Percentiles rank a stretch among this genome's conserved stretches.
Evolutionary conservation across 2,329 filamentous ascomycete species (phyloP).

Genomic region (Scedosporium dehoogii): DNA sequence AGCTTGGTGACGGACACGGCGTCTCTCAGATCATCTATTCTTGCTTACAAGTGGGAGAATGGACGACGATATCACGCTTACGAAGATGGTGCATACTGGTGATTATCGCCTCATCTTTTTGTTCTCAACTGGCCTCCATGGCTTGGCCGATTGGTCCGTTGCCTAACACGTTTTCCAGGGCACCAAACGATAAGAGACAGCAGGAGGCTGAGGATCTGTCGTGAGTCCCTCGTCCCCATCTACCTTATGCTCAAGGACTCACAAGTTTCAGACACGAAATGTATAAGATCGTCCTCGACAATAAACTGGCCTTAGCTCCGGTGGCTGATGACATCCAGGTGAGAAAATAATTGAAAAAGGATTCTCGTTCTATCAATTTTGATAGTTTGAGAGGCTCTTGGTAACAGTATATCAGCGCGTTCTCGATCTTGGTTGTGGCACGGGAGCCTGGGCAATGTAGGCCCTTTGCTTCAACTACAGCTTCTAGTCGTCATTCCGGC

Average conservation of each 20-base stretch:
- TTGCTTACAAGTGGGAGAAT: conserved; percentile 33
- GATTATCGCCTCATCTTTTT: background rate
- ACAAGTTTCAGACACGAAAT: conserved; percentile 14
- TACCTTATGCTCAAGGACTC: background rate
- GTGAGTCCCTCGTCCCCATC: conserved; percentile 3
- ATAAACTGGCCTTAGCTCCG: conserved; percentile 21
- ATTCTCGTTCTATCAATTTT: background rate
- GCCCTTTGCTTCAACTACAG: background rate
- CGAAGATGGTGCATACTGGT: conserved; percentile 21
- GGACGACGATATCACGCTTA: conserved; percentile 37
- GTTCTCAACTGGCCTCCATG: background rate
- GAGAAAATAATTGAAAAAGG: background rate
- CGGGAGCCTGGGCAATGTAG: conserved; percentile 27
- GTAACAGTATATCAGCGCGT: conserved; percentile 13
- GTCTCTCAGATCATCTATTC: conserved; percentile 31
- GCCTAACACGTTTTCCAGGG: conserved; percentile 11
- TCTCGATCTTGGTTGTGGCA: conserved; percentile 25
- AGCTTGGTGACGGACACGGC: conserved; percentile 7
- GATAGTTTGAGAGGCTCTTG: too few species aligned
- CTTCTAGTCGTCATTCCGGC: background rate
- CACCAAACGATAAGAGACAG: conserved; percentile 17
- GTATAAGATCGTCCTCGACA: conserved; percentile 17
- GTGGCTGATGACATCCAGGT: conserved; percentile 19
- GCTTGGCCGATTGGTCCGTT: background rate
- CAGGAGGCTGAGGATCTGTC: conserved; percentile 20